These are phyloP conservation scores for Candida stauntonica DNA, from an alignment of 805 yeast genomes.

Conservation along the genomic window DNA sequence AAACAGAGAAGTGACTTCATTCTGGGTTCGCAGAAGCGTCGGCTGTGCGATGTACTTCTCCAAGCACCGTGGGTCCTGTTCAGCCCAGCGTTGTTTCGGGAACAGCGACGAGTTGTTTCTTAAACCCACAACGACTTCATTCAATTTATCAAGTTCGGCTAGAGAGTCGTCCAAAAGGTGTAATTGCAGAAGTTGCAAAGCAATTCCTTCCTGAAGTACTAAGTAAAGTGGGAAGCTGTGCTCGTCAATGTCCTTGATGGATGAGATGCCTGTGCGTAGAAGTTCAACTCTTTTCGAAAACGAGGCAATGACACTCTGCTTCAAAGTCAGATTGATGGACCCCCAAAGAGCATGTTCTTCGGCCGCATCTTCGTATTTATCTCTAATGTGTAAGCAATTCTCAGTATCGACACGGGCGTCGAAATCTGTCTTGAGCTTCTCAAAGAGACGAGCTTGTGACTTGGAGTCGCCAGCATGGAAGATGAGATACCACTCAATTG, in stretches of 20 bases:
- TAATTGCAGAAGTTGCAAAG: constrained; percentile 49
- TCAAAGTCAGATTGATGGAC: constrained; percentile 39
- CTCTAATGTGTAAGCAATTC: constrained; percentile 35
- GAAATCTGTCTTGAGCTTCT: constrained; percentile 53
- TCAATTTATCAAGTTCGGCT: constrained; percentile 44
- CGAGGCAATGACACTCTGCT: constrained; percentile 46
- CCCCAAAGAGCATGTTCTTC: constrained; percentile 51
- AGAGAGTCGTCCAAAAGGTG: constrained; percentile 59
- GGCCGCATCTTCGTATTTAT: constrained; percentile 20
- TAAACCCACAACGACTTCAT: constrained; percentile 24
- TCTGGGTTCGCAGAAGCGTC: background rate
- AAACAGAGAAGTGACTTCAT: constrained; percentile 6
- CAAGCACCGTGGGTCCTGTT: constrained; percentile 5
- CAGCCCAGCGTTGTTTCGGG: constrained; percentile 5
- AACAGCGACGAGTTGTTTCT: constrained; percentile 1
- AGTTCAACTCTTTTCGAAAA: constrained; percentile 42
- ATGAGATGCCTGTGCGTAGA: constrained; percentile 2
- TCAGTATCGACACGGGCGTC: constrained; percentile 16
- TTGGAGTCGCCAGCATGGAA: constrained; percentile 39
- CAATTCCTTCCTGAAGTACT: constrained; percentile 43
- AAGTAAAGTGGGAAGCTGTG: constrained; percentile 2
- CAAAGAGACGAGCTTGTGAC: constrained; percentile 45
- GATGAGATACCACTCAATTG: constrained; percentile 61
- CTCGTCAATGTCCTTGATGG: background rate
- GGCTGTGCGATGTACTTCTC: constrained; percentile 6